Base-by-base conservation (phyloP, 106 monocot species). In the Narthecium ossifragum region DNA sequence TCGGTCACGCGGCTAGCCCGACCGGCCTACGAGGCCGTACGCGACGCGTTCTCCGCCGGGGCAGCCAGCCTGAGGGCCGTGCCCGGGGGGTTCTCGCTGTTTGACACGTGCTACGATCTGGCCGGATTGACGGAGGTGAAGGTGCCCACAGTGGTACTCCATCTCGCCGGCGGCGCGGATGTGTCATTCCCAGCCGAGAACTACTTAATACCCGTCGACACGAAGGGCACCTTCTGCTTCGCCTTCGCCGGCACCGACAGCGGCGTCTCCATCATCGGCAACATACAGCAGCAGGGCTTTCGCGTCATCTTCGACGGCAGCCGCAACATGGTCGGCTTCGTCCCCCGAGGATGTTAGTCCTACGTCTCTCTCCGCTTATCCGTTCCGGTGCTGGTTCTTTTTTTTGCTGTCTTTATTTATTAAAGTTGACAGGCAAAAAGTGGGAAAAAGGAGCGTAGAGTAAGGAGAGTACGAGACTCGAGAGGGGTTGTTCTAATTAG, bases 51-150 rank as follows among this genome's bases (percentile, higher is more conserved):
- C 75, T 63, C 60, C 52, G 75, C 73, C 10, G 73, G 70, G 1
- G 70, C 87, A 34, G 46, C 58, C 7, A 76, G 66, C 30, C 60
- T 92, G 75, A 72, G 59, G 67, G 29, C 12, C 31, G 52, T 73
- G 61, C 14, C 66, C 20, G 78, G 66, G 4, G 80, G 87, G 17
- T 81, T 73, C 64, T 80, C 84, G 41, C 63, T 92, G 63, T 92
- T 88, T 76, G 92, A 92, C 77, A 81, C 92, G 27, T 92, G 87
- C 46, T 92, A 78, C 56, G 68, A 92, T 30, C 67, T 88, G 26
- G 60, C 70, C 24, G 87, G 83, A 39, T 65, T n/a, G 84, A 60
- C 48, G 64, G 73, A 68, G 64, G 87, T 87, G 55, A 80, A 73
- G 70, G 87, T 87, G 14, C 92, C 92, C 39, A 87, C 84, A 33